Conservation (phyloP, 2,329 filamentous ascomycete genomes). For the Truncatella angustata region DNA sequence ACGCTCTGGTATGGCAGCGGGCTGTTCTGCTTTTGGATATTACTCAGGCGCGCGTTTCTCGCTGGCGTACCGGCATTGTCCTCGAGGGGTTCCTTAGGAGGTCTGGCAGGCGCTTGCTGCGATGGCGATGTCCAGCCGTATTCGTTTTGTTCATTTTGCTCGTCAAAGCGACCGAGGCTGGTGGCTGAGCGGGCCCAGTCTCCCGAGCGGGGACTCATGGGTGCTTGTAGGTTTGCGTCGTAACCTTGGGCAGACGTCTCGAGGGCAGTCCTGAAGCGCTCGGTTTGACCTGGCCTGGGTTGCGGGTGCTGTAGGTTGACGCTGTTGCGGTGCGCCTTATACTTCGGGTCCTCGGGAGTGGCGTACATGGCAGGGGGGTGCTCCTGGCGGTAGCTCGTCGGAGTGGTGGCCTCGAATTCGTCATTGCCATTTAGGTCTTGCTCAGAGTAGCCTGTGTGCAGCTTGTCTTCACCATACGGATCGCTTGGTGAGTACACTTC, state of each 20-base stretch:
- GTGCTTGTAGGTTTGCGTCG: slow-evolving; percentile 38
- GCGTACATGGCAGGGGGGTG: slow-evolving; percentile 54
- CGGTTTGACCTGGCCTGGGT: slow-evolving; percentile 69
- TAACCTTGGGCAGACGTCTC: slow-evolving; percentile 72
- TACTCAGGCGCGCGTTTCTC: slow-evolving; percentile 45
- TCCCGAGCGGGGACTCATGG: slow-evolving; percentile 58
- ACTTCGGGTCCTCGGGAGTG: slow-evolving; percentile 70
- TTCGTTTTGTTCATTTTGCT: slow-evolving; percentile 42
- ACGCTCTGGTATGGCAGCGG: slow-evolving; percentile 56
- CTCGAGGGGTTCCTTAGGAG: slow-evolving; percentile 62
- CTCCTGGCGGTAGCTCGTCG: slow-evolving; percentile 28
- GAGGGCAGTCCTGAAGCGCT: slow-evolving; percentile 70
- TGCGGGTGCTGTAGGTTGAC: slow-evolving; percentile 79
- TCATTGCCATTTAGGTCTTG: slow-evolving; percentile 38
- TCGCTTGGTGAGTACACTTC: slow-evolving; percentile 58
- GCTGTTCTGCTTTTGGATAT: slow-evolving; percentile 48
- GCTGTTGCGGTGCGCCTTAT: slow-evolving; percentile 78
- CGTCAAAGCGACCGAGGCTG: slow-evolving; percentile 53
- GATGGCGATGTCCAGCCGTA: slow-evolving; percentile 41
- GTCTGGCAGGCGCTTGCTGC: slow-evolving; percentile 50
- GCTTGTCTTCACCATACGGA: slow-evolving; percentile 59
- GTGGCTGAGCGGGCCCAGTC: slow-evolving; percentile 63
- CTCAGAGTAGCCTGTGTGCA: slow-evolving; percentile 56
- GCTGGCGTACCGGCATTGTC: slow-evolving; percentile 39
- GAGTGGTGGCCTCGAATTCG: slow-evolving; percentile 18